Conservation (phyloP, 2,329 filamentous ascomycete species). For the Trichoderma atroviride region DNA sequence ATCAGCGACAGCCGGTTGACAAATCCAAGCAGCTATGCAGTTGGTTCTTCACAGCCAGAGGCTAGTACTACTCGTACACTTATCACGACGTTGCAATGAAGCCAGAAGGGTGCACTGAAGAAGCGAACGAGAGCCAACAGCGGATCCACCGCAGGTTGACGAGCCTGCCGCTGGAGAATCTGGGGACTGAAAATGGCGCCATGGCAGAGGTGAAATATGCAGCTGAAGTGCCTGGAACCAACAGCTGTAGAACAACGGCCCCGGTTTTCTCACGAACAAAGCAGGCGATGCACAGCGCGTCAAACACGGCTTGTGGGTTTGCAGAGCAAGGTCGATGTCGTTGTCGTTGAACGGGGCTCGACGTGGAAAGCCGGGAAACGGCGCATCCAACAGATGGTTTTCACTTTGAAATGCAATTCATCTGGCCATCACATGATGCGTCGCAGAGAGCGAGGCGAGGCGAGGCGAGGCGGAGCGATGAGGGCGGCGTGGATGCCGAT, state of each 20-base stretch:
- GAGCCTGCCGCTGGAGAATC: conserved; percentile 11
- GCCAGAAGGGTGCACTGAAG: not conserved
- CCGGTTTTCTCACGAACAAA: not conserved
- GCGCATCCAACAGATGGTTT: not conserved
- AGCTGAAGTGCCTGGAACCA: conserved; percentile 22
- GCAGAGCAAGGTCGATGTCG: not conserved
- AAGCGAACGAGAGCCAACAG: not conserved
- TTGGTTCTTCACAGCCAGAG: not conserved
- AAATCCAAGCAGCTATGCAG: not conserved
- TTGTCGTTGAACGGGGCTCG: not conserved
- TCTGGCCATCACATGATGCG: not conserved
- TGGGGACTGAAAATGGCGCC: conserved; percentile 19
- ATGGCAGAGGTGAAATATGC: conserved; percentile 19
- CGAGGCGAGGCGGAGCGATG: not conserved
- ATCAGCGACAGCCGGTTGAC: not conserved
- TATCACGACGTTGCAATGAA: conserved; percentile 11
- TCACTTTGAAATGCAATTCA: not conserved
- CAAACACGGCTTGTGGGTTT: not conserved
- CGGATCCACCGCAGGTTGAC: conserved; percentile 1
- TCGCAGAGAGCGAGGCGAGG: not conserved
- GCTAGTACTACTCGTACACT: not conserved
- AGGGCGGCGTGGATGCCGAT: not conserved
- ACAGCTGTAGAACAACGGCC: conserved; percentile 19
- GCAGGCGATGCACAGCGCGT: not conserved
- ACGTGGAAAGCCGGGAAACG: not conserved